These are phyloP conservation scores for Fusarium guadeloupense DNA, from an alignment of 2,329 filamentous ascomycete genomes.

Conservation along the genomic window DNA sequence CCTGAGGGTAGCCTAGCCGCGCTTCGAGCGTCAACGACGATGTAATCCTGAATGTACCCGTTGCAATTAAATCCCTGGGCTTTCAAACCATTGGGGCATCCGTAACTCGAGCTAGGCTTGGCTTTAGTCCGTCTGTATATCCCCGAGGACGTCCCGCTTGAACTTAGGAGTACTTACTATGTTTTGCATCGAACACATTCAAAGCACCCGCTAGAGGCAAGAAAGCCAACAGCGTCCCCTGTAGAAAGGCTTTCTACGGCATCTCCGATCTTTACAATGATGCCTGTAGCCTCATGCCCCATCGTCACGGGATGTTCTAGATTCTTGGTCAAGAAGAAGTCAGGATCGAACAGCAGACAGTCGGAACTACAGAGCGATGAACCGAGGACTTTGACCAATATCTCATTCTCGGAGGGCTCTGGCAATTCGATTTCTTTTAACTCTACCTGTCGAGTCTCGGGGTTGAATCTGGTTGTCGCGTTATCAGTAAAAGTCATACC, in stretches of 20 bases:
- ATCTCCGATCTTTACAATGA: neutral
- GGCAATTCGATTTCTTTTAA: conserved; percentile 29
- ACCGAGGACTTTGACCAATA: neutral
- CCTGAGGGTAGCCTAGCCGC: too few relatives aligned
- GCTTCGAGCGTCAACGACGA: too few relatives aligned
- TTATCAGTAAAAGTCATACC: too few relatives aligned
- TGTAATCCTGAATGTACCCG: too few relatives aligned
- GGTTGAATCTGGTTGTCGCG: too few relatives aligned
- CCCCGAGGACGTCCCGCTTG: neutral
- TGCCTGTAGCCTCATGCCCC: neutral
- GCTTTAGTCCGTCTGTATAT: too few relatives aligned
- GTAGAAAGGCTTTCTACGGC: neutral
- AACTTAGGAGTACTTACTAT: neutral
- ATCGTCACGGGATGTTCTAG: neutral
- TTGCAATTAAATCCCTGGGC: too few relatives aligned
- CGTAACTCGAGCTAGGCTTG: too few relatives aligned
- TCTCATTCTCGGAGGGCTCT: neutral
- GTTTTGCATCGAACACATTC: neutral
- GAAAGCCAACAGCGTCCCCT: neutral
- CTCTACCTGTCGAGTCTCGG: too few relatives aligned
- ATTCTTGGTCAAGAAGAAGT: neutral
- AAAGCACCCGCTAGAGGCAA: neutral
- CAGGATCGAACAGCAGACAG: neutral
- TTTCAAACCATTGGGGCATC: too few relatives aligned
- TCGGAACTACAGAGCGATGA: neutral